Percentiles rank a stretch among this genome's conserved stretches.
These are phyloP conservation scores for Elymus sibiricus DNA, from an alignment of 176 grass and related monocot species.

Conservation along the genomic window DNA sequence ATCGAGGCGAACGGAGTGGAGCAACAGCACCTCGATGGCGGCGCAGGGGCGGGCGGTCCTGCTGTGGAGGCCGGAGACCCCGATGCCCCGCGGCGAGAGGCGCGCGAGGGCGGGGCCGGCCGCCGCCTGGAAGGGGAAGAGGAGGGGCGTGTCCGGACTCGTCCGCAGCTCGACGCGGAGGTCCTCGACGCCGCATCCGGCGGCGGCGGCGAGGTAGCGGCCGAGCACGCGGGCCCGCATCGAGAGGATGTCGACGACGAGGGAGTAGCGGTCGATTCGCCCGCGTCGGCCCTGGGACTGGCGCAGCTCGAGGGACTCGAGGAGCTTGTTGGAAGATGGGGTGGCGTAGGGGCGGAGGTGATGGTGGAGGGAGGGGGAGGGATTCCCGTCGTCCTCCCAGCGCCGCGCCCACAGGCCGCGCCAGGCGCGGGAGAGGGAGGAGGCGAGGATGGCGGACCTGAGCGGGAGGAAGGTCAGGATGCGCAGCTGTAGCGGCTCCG, in stretches of 20 bases:
- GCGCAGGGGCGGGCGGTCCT: not conserved
- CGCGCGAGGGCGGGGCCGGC: slow-evolving; percentile 33
- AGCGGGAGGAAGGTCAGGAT: slow-evolving; percentile 51
- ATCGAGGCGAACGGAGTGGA: slow-evolving; percentile 26
- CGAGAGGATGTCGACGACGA: not conserved
- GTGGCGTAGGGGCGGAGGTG: not conserved
- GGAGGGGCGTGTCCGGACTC: not conserved
- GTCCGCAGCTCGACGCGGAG: slow-evolving; percentile 26
- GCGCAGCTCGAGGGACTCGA: not conserved
- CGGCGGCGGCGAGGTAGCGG: slow-evolving; percentile 27
- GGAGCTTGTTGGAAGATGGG: not conserved
- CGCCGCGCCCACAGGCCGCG: slow-evolving; percentile 44
- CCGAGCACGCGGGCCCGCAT: not conserved
- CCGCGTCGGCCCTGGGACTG: not conserved
- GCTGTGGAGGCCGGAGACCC: not conserved
- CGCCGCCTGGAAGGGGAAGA: slow-evolving; percentile 25
- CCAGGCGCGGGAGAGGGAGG: slow-evolving; percentile 33
- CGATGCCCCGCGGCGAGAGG: slow-evolving; percentile 32
- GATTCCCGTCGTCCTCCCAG: slow-evolving; percentile 20
- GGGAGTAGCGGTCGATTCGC: slow-evolving; percentile 40
- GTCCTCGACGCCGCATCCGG: slow-evolving; percentile 34
- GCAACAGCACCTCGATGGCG: slow-evolving; percentile 32
- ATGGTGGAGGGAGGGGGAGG: slow-evolving; percentile 18
- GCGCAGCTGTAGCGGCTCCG: slow-evolving; percentile 27
- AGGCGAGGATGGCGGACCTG: slow-evolving; percentile 43